Conservation (phyloP, 768 basidiomycete species). For the Cubamyces sp. region DNA sequence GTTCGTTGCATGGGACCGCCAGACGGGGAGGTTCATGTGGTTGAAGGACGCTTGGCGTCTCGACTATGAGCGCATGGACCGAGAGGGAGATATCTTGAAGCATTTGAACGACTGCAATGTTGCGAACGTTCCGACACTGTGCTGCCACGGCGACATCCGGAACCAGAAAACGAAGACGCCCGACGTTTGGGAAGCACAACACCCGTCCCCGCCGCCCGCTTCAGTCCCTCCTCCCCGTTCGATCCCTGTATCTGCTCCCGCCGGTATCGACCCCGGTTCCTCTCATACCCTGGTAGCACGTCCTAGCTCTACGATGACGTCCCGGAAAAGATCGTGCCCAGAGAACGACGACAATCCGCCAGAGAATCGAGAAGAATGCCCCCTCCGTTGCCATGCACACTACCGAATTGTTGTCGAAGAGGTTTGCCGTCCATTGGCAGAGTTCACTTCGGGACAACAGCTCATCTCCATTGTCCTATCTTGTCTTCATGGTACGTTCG, state of each 20-base stretch:
- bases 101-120: background rate
- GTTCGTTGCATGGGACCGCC: slow-evolving; percentile 20
- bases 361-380: background rate
- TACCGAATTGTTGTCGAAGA: slow-evolving; percentile 13
- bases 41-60: slow-evolving; percentile 20
- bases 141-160: slow-evolving; percentile 13
- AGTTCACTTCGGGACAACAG: background rate
- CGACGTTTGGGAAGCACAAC: background rate
- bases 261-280: background rate
- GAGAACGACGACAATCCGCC: background rate
- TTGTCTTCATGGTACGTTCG: background rate
- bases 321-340: background rate
- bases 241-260: too few species aligned
- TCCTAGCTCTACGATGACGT: too few species aligned
- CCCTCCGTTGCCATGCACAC: background rate
- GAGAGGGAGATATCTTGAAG: slow-evolving; percentile 2
- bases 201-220: background rate
- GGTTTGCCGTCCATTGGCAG: background rate
- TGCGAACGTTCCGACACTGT: slow-evolving; percentile 1
- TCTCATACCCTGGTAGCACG: too few species aligned
- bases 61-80: background rate
- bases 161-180: background rate
- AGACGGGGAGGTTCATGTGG: background rate
- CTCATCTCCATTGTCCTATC: background rate
- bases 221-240: background rate